Evolutionary conservation across 257 asterid species (phyloP), one percentile per base, ranked within the genome.

Genomic region (Craterostigma plantagineum): DNA sequence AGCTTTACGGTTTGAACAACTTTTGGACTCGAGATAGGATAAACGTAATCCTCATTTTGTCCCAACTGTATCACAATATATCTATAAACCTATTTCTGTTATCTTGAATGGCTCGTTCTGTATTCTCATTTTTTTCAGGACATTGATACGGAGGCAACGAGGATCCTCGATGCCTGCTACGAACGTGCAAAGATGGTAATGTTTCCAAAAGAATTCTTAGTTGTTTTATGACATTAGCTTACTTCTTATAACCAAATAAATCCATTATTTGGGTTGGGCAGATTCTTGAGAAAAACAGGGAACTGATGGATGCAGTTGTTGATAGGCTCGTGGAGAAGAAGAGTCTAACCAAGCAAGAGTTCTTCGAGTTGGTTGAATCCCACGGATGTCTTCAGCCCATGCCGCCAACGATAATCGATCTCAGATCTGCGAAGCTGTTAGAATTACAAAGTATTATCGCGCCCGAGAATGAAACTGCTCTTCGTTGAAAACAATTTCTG

Each of bases 151-250:
- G 90, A 87, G 82, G 95, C 98, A 13, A 35, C 66, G 53, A 62
- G 53, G 52, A 67, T 87, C 57, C 60, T 76, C 33, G 56, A 76
- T 14, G 49, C 38, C 46, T 82, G 98, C 35, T 79, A 82, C 15
- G 92, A 68, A 46, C 92, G 86, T 36, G 75, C 93, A 45, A 82
- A 79, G 70, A 61, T 16, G 98, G 93, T 87, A 72, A 18, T 23
- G 6, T 23, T 23, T 23, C n/a, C n/a, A n/a, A n/a, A n/a, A n/a
- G n/a, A 11, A 15, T 37, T 15, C 38, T 16, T 33, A 54, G 48
- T 13, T 18, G 16, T 34, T 10, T n/a, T 8, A 34, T 9, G 3
- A 2, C 7, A 18, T 35, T 4, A 35, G 8, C 16, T 9, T 53
- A 34, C 45, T 16, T 16, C 4, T 42, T 36, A 43, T 35, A 0